These are phyloP conservation scores for Aphanoascus verrucosus DNA, from an alignment of 2,329 filamentous ascomycete species.

Conservation along the genomic window DNA sequence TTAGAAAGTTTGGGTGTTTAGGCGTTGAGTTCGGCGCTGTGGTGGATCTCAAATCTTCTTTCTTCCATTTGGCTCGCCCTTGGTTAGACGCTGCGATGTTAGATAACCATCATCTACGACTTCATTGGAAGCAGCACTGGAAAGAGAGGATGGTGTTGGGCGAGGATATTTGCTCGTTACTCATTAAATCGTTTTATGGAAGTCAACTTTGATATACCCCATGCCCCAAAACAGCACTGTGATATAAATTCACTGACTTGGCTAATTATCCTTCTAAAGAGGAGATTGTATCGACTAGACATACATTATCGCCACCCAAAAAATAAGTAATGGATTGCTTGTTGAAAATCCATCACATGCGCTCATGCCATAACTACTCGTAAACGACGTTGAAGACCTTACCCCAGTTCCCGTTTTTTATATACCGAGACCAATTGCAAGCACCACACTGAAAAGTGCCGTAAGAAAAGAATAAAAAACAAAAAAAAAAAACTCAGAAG, in stretches of 20 bases:
- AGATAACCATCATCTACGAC: neutral
- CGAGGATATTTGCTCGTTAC: too few species aligned
- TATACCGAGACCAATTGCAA: conserved; percentile 3
- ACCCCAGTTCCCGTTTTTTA: conserved; percentile 13
- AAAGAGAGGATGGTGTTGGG: neutral
- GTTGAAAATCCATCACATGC: conserved; percentile 19
- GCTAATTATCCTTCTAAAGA: neutral
- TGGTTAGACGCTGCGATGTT: too few species aligned
- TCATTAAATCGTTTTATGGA: too few species aligned
- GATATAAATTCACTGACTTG: neutral
- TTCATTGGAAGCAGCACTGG: neutral
- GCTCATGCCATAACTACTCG: conserved; percentile 12
- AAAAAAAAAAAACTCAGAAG: neutral
- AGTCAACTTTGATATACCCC: too few species aligned
- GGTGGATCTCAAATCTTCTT: too few species aligned
- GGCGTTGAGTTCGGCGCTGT: too few species aligned
- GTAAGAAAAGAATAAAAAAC: too few species aligned
- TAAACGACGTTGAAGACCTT: conserved; percentile 18
- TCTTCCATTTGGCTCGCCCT: too few species aligned
- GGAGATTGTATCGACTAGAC: neutral
- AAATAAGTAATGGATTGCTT: conserved; percentile 19
- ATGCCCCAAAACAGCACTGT: neutral
- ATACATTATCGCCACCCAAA: conserved; percentile 7
- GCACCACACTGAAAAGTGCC: neutral
- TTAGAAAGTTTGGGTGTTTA: neutral